These are phyloP conservation scores for Syncephalastrum monosporum DNA, from an alignment of 371 early-diverging fungal genomes.

Conservation along the genomic window DNA sequence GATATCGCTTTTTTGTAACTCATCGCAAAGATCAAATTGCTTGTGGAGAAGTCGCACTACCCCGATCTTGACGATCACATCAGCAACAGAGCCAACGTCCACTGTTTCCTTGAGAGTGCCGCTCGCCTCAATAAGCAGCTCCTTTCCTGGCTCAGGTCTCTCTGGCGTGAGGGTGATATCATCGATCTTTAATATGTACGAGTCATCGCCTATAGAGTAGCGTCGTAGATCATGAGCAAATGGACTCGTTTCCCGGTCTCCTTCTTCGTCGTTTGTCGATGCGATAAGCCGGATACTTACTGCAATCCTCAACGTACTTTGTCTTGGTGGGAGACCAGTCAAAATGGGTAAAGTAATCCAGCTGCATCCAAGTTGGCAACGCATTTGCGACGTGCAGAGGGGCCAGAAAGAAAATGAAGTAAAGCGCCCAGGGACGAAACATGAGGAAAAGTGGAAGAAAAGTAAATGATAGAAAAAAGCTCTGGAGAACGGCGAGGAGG, in stretches of 20 bases:
- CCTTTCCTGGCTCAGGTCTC: constrained; percentile 57
- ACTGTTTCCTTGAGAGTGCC: constrained; percentile 44
- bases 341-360: neutral
- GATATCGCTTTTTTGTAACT: constrained; percentile 45
- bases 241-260: neutral
- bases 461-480: too few species aligned
- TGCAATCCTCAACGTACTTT: constrained; percentile 10
- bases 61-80: constrained; percentile 50
- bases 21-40: constrained; percentile 53
- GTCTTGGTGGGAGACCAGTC: constrained; percentile 5
- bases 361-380: neutral
- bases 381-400: too few species aligned
- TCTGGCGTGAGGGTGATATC: constrained; percentile 19
- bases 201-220: constrained; percentile 8
- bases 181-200: constrained; percentile 15
- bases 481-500: too few species aligned
- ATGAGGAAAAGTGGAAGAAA: too few species aligned
- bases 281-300: constrained; percentile 2
- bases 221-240: neutral
- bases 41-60: constrained; percentile 32
- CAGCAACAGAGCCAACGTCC: constrained; percentile 45
- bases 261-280: neutral
- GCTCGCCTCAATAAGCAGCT: constrained; percentile 50
- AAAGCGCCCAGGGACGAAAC: too few species aligned
- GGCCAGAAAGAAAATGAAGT: too few species aligned